Evolutionary conservation across 2,329 filamentous ascomycete genomes (phyloP), one percentile per base, ranked within the genome.

Genomic region (Aureobasidium sp.): DNA sequence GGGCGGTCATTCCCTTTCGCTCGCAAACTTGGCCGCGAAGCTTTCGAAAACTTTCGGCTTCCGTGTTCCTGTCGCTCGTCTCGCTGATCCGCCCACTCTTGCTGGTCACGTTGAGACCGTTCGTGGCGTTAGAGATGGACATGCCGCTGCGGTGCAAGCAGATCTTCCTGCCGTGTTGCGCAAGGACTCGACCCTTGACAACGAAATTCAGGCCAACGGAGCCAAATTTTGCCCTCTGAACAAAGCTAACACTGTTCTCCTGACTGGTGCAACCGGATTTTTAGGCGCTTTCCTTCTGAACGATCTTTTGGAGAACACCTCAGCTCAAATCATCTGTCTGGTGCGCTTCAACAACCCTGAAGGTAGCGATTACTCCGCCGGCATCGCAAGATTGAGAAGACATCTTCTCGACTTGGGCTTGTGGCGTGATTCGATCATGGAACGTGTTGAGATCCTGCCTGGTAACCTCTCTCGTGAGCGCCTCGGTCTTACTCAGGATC

Each of bases 321-420:
- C 84, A 0, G 88, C 88, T 0, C 80, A 84, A 8, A 85, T 91
- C 26, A 78, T 90, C 53, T 91, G 88, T 69, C 80, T 91, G 15
- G 87, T 91, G 0, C 86, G 88, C 57, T 89, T 89, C 69, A 82
- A 80, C 0, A 87, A 90, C 63, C 86, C 87, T 0, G 79, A 82
- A 5, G 80, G 85, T 37, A 83, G 86, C 23, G 84, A 87, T 66
- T 77, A 82, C 15, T 82, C 87, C 3, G 84, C 83, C 1, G 88
- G 87, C 66, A 85, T 91, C 70, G 87, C 88, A 3, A 82, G 89
- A 64, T 81, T 93, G 63, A 86, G 89, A 37, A 84, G 85, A 70
- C 91, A 92, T 68, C 76, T 92, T 23, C 82, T 92, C n/a, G 89
- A 91, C 66, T 77, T 91, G 20, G 89, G 89, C 1, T 77, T 92